Evolutionary conservation across 192 early-diverging fungal genomes (phyloP).

Genomic region (Coemansia sp.): DNA sequence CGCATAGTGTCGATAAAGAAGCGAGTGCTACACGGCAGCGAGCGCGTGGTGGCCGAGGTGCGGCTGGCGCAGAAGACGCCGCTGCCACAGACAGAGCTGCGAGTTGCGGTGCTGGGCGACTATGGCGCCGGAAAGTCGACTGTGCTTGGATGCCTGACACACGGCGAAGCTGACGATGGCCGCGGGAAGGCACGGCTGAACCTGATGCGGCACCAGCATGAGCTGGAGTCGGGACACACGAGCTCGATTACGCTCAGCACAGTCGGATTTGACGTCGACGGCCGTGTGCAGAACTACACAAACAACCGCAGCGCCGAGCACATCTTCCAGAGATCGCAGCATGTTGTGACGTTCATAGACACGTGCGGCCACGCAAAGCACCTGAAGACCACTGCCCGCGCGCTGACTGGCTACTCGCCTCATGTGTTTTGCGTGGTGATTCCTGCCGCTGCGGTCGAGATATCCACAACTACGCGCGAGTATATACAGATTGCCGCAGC

Average conservation of each 20-base stretch:
- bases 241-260: conserved; percentile 84
- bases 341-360: conserved; percentile 84
- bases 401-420: conserved; percentile 83
- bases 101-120: conserved; percentile 81
- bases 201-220: conserved; percentile 86
- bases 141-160: conserved; percentile 75
- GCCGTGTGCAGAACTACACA: conserved; percentile 73
- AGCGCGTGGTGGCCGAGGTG: conserved; percentile 73
- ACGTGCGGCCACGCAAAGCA: conserved; percentile 89
- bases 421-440: conserved; percentile 87
- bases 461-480: conserved; percentile 71
- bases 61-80: conserved; percentile 63
- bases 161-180: conserved; percentile 84
- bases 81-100: conserved; percentile 73
- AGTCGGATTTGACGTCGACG: conserved; percentile 76
- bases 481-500: conserved; percentile 79
- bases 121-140: conserved; percentile 83
- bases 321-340: conserved; percentile 69
- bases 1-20: conserved; percentile 41
- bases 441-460: conserved; percentile 62
- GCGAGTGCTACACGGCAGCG: conserved; percentile 15
- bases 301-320: conserved; percentile 76
- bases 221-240: conserved; percentile 89
- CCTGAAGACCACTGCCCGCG: conserved; percentile 86
- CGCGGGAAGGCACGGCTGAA: conserved; percentile 79